Conservation (phyloP, 495 filamentous ascomycete genomes). For the Hamigera avellanea region DNA sequence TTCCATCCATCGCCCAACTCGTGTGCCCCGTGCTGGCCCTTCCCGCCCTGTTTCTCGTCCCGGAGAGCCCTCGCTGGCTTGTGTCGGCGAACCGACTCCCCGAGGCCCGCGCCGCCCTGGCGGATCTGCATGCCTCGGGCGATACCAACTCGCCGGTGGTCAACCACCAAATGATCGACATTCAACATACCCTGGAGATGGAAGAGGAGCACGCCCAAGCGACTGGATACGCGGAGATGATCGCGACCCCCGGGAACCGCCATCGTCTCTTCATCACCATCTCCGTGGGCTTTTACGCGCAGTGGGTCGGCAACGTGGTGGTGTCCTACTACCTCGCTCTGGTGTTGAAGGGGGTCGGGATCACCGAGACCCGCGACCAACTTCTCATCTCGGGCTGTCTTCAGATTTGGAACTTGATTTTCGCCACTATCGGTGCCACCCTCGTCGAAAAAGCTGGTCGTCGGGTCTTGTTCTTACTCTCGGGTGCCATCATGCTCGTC, state of each 20-base stretch:
- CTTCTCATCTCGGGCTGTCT: constrained; percentile 15
- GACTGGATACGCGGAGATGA: constrained; percentile 38
- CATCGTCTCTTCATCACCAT: constrained; percentile 42
- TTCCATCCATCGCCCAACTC: constrained; percentile 41
- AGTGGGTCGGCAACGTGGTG: constrained; percentile 53
- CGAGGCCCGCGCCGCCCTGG: constrained; percentile 25
- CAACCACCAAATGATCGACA: constrained; percentile 15
- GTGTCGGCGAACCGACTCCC: constrained; percentile 19
- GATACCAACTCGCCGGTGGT: constrained; percentile 10
- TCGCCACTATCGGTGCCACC: constrained; percentile 39
- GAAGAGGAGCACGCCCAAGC: constrained; percentile 11
- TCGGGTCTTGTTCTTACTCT: constrained; percentile 41
- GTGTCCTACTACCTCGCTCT: constrained; percentile 44
- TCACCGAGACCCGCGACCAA: constrained; percentile 23
- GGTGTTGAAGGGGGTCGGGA: constrained; percentile 40
- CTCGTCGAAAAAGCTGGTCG: constrained; percentile 46
- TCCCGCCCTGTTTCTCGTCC: constrained; percentile 24
- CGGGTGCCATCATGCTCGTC: constrained; percentile 37
- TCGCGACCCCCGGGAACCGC: constrained; percentile 52
- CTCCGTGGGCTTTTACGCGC: constrained; percentile 39
- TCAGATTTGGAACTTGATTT: constrained; percentile 25
- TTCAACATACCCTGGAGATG: constrained; percentile 8
- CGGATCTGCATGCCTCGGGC: constrained; percentile 16
- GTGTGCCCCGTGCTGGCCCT: constrained; percentile 30
- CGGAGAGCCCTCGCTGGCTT: constrained; percentile 36